Evolutionary conservation across 2,329 filamentous ascomycete genomes (phyloP).

Genomic region (Tolypocladium pustulatum): DNA sequence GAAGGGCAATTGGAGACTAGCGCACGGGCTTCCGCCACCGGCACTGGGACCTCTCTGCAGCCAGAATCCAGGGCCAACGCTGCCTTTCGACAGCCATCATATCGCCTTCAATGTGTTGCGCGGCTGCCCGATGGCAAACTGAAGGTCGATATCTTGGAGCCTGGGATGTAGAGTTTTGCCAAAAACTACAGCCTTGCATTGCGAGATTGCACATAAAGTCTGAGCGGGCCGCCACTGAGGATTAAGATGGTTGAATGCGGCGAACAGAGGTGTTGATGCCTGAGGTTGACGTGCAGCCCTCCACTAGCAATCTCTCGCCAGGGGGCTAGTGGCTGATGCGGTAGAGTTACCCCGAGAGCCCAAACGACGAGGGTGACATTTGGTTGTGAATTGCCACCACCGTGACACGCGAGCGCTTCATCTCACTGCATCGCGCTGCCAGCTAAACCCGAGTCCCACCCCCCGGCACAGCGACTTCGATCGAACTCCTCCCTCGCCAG

Average conservation of each 20-base stretch:
- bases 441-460: background rate
- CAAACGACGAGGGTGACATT: background rate
- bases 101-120: background rate
- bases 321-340: background rate
- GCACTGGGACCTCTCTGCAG: background rate
- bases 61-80: background rate
- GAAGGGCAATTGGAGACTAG: background rate
- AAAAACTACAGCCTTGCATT: background rate
- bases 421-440: background rate
- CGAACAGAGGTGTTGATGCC: slow-evolving; percentile 4
- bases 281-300: background rate
- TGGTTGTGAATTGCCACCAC: background rate
- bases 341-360: slow-evolving; percentile 2
- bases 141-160: background rate
- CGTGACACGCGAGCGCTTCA: background rate
- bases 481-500: background rate
- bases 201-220: background rate
- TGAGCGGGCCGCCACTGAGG: background rate
- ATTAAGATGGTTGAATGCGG: background rate
- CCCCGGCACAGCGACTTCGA: background rate
- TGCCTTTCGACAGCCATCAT: background rate
- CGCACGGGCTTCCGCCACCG: background rate
- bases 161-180: background rate
- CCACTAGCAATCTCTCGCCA: background rate
- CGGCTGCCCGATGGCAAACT: background rate